Base-by-base conservation (phyloP, 495 filamentous ascomycete genomes). In the Penicillium roqueforti region DNA sequence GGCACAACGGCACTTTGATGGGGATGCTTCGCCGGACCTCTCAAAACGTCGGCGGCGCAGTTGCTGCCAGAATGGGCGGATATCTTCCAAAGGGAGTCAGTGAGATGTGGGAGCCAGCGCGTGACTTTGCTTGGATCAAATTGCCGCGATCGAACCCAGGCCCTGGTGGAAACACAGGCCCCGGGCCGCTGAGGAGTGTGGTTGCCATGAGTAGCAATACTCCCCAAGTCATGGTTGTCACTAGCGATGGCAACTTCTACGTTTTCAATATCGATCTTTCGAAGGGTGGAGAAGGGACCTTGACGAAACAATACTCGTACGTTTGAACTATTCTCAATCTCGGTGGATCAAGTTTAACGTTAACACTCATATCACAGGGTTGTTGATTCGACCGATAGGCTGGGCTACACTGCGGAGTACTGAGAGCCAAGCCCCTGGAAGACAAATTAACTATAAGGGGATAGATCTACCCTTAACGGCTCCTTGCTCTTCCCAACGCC, bases 221-320 rank as follows among this genome's bases (percentile, higher is more conserved):
- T 11, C 93, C 95, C 0, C 91, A 97, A 60, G 88, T 98, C 25
- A 97, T 97, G 92, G 89, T 97, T 1, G 95, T 96, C 11, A 97
- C 93, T 3, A 96, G 87, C 57, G 95, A 97, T 66, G 93, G 93
- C 13, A 84, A 85, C 20, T 97, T 96, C 62, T 97, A 92, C 59
- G 88, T 97, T 14, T 97, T 89, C 68, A 92, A 87, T 54, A 90
- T 98, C 37, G 92, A 98, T 65, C 80, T 98, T 77, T 91, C 96
- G 45, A 89, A 87, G 56, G 93, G 93, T 29, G 93, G 93, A n/a
- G 93, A 97, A 71, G 93, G 95, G 2, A 87, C 84, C 23, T 68
- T 97, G 56, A 83, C 89, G 31, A 95, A 95, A 65, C 90, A 95
- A 67, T 96, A 89, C 62, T 89, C 87, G 87, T 91, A 73, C 68